These are phyloP conservation scores for Acacia crassicarpa DNA, from an alignment of 306 rosid species.

Conservation along the genomic window DNA sequence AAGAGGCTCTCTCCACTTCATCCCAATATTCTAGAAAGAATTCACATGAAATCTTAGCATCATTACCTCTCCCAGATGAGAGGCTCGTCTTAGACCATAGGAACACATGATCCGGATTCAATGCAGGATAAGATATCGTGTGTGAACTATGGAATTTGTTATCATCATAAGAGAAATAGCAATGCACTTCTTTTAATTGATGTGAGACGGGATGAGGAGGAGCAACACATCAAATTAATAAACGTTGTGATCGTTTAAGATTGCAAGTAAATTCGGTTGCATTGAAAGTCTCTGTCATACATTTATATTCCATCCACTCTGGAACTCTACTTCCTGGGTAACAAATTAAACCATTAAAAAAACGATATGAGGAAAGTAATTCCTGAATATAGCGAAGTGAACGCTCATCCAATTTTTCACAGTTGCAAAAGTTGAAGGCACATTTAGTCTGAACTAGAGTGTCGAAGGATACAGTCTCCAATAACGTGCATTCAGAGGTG, in stretches of 20 bases:
- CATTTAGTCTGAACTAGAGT: not conserved
- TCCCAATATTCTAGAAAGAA: too few relatives aligned
- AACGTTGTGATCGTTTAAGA: not conserved
- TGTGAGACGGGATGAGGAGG: fast-evolving
- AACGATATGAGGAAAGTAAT: too few relatives aligned
- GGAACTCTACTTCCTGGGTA: not conserved
- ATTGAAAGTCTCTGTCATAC: not conserved
- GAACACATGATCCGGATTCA: too few relatives aligned
- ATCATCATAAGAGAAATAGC: too few relatives aligned
- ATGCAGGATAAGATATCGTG: too few relatives aligned
- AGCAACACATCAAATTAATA: too few relatives aligned
- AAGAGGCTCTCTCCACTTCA: too few relatives aligned
- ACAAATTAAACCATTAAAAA: too few relatives aligned
- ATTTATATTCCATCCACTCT: not conserved
- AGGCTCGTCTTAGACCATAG: fast-evolving
- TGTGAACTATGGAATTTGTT: too few relatives aligned
- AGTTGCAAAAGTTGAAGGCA: fast-evolving
- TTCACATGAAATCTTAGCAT: too few relatives aligned
- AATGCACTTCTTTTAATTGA: fast-evolving
- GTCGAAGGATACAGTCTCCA: not conserved
- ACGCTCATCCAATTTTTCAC: not conserved
- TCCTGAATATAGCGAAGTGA: not conserved
- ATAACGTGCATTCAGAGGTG: not conserved
- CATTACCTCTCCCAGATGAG: too few relatives aligned
- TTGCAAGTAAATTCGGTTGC: not conserved